A percentile compares a stretch with the other conserved stretches of the same genome.
Conservation (phyloP, 306 rosid species). For the Urtica urens region DNA sequence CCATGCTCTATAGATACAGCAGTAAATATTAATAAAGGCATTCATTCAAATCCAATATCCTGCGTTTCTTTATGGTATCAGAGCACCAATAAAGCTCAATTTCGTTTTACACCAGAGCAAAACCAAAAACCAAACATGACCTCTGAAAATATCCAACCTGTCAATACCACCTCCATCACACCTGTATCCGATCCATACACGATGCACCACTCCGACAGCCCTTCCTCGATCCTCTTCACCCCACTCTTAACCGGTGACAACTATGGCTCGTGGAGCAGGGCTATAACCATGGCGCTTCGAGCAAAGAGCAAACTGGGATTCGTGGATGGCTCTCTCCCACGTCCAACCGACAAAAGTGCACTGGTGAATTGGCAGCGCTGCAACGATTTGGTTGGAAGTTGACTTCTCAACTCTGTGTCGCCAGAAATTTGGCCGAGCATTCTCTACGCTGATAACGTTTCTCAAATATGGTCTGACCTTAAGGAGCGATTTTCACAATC, state of each 20-base stretch:
- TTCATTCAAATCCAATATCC: no score
- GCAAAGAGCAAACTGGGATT: constrained; percentile 5
- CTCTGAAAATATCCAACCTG: neutral
- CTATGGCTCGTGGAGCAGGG: constrained; percentile 2
- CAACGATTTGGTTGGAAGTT: constrained; percentile 8
- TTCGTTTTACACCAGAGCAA: neutral
- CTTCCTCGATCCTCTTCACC: neutral
- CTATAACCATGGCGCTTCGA: constrained; percentile 7
- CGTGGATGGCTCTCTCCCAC: constrained; percentile 7
- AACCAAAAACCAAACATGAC: no score
- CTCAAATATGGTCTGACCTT: neutral
- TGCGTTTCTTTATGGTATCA: no score
- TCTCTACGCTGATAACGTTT: neutral
- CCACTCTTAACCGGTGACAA: neutral
- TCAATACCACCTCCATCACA: neutral
- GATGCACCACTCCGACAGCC: neutral
- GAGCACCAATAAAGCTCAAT: no score
- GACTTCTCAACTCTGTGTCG: neutral
- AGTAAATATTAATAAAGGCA: no score
- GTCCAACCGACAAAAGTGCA: neutral
- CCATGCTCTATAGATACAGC: no score
- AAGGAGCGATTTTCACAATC: constrained; percentile 1
- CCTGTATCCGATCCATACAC: neutral
- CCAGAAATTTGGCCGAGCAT: neutral
- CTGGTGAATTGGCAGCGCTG: neutral